A percentile compares a stretch with the other conserved stretches of the same genome.
These are phyloP conservation scores for Musa acuminata DNA, from an alignment of 176 grass and related monocot genomes.

Conservation along the genomic window DNA sequence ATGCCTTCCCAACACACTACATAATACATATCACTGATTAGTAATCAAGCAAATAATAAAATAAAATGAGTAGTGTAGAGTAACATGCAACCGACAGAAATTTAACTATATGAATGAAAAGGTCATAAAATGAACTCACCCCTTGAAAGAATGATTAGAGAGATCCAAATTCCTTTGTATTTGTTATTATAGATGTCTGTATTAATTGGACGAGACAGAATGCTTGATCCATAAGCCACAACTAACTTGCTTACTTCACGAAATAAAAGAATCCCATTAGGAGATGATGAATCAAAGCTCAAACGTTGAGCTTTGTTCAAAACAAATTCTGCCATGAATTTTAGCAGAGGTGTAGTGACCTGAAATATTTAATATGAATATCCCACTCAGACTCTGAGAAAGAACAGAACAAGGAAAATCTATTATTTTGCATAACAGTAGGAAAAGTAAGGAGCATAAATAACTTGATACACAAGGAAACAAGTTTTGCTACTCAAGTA, in stretches of 20 bases:
- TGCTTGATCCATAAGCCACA: conserved; percentile 86
- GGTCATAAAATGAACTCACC: conserved; percentile 41
- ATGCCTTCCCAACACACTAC: too few species aligned
- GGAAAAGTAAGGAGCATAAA: too few species aligned
- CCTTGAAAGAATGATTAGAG: conserved; percentile 73
- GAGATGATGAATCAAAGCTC: conserved; percentile 94
- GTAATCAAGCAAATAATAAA: too few species aligned
- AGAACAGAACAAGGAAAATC: too few species aligned
- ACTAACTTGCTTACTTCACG: conserved; percentile 96
- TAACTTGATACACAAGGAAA: too few species aligned
- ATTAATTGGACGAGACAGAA: conserved; percentile 77
- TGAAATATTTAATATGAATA: conserved; percentile 24
- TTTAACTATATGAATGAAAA: conserved; percentile 12
- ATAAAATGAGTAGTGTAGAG: too few species aligned
- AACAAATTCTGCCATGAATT: conserved; percentile 93
- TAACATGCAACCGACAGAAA: too few species aligned
- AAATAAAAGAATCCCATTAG: conserved; percentile 98
- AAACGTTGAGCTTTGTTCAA: conserved; percentile 94
- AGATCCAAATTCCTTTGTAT: conserved; percentile 99
- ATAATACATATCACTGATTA: too few species aligned
- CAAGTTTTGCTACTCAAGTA: too few species aligned
- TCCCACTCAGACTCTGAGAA: too few species aligned
- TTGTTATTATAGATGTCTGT: conserved; percentile 74
- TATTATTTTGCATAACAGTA: too few species aligned
- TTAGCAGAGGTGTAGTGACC: conserved; percentile 93